Evolutionary conservation across 2,329 filamentous ascomycete species (phyloP), one percentile per base, ranked within the genome.

Genomic region (Phialocephala subalpina): DNA sequence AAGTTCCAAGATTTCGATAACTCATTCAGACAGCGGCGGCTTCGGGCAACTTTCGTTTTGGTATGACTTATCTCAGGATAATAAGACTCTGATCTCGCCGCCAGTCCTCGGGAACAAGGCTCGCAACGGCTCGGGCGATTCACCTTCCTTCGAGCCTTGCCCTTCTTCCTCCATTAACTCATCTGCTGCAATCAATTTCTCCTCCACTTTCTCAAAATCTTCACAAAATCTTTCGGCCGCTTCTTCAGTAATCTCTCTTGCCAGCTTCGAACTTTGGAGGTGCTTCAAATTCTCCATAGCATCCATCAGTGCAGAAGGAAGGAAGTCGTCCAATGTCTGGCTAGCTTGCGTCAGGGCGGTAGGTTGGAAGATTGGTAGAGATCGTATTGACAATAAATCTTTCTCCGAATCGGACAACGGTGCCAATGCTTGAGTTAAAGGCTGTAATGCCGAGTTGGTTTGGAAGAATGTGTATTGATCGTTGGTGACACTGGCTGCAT

Each of bases 231-330:
- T 85, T 72, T 93, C 90, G 0, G 94, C 92, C 0, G 94, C 95
- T 69, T 92, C 87, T 73, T 97, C 92, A 0, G 93, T 96, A 58
- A 97, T 87, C 56, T 89, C 84, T 57, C 92, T 87, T 16, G 91
- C 90, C 64, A 97, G 80, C 12, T 83, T 84, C 0, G 91, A 87
- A 73, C 92, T 92, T 68, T 91, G 89, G 1, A 99, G 80, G 49
- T 87, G 83, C 69, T 90, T 90, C 29, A 98, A 79, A 67, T 93
- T 92, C 59, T 96, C 92, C 72, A 92, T 89, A 2, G 94, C 94
- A 76, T 99, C 96, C 83, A 97, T 95, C 35, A 97, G 84, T 2
- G 95, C 96, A 1, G 93, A 97, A 0, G 96, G 94, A 27, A 99
- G 82, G 80, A 98, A 99, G 67, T 93, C 90, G 75, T 99, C 96